Evolutionary conservation across 179 eudicot genomes (phyloP).

Genomic region (Camellia oleifera): DNA sequence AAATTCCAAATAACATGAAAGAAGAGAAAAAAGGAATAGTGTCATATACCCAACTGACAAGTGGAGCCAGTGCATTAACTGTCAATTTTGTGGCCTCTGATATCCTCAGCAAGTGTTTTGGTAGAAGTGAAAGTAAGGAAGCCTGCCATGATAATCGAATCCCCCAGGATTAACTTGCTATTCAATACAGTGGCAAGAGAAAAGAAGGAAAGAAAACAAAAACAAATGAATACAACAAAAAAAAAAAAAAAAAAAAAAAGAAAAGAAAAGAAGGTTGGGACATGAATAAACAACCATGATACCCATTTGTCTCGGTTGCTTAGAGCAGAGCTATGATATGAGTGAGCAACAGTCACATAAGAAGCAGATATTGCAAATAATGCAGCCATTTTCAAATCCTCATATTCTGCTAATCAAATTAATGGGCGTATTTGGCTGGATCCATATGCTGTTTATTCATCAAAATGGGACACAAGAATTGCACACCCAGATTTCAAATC

Average conservation of each 20-base stretch:
- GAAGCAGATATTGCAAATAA: no score
- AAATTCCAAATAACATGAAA: not conserved
- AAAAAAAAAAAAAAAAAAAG: not conserved
- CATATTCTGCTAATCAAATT: no score
- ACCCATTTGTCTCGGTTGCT: no score
- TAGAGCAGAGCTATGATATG: no score
- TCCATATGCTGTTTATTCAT: no score
- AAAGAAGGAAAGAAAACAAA: not conserved
- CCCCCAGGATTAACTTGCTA: not conserved
- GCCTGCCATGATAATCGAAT: conserved; percentile 57
- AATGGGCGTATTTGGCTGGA: no score
- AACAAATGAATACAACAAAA: not conserved
- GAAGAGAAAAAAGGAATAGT: not conserved
- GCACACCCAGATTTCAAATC: no score
- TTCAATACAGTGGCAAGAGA: not conserved
- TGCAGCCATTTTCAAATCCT: no score
- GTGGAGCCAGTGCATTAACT: conserved; percentile 53
- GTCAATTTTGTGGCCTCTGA: conserved; percentile 49
- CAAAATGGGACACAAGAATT: no score
- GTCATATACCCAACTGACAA: conserved; percentile 76
- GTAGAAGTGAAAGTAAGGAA: conserved; percentile 76
- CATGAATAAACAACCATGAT: not conserved
- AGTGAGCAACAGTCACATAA: no score
- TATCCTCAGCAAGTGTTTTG: conserved; percentile 54
- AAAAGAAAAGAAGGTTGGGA: not conserved